phyloP scores from a whole-genome alignment of 2,329 filamentous ascomycete genomes.

The Fusarium lyarnte region DNA sequence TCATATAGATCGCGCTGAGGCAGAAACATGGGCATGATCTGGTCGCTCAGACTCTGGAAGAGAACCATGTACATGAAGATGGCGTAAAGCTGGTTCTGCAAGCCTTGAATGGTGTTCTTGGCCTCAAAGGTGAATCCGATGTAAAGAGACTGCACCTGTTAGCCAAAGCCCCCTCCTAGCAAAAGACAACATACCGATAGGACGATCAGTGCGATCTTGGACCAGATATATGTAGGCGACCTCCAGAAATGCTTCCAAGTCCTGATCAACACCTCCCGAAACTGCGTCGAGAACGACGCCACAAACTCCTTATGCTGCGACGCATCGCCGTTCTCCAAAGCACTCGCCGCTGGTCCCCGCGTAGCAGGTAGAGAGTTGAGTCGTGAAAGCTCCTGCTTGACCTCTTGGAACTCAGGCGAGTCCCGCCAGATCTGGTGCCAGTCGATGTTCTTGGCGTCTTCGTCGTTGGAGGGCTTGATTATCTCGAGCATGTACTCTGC shows the following conservation, averaged over 20 bases:
- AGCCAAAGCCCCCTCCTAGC: accelerated
- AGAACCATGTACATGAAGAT: constrained; percentile 77
- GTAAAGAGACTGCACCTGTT: constrained; percentile 57
- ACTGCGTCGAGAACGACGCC: constrained; percentile 45
- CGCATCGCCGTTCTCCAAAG: neutral
- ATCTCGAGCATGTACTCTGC: constrained; percentile 73
- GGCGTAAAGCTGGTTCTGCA: constrained; percentile 74
- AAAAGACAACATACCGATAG: constrained; percentile 20
- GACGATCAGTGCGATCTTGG: constrained; percentile 52
- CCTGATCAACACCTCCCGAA: constrained; percentile 51
- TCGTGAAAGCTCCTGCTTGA: constrained; percentile 39
- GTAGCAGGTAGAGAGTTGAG: constrained; percentile 22
- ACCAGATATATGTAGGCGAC: constrained; percentile 69
- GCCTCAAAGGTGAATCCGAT: constrained; percentile 74
- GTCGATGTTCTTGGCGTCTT: constrained; percentile 55
- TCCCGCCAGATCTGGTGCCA: constrained; percentile 53
- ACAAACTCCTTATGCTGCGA: constrained; percentile 47
- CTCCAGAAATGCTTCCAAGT: constrained; percentile 47
- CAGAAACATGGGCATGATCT: constrained; percentile 77
- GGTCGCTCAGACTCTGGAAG: constrained; percentile 67
- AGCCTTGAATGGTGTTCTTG: constrained; percentile 63
- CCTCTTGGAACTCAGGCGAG: constrained; percentile 50
- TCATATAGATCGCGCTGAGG: constrained; percentile 74
- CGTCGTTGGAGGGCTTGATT: constrained; percentile 38
- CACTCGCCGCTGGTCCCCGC: neutral